A percentile compares a stretch with the other conserved stretches of the same genome.
Conservation (phyloP, 2,329 filamentous ascomycete species). For the Chlorencoelia australis region DNA sequence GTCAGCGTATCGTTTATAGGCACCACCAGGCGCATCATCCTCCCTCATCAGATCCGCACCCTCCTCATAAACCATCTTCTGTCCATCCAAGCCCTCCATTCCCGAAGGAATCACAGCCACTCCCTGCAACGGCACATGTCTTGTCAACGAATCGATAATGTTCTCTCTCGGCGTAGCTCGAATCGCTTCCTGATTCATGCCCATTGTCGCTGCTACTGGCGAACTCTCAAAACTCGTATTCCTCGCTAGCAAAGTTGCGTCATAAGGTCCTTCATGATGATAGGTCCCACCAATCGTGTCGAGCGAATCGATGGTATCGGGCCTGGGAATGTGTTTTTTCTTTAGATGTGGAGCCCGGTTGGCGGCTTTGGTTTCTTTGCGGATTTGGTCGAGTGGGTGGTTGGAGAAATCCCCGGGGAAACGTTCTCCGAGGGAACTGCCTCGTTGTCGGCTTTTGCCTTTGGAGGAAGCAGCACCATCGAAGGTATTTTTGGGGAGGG, state of each 20-base stretch:
- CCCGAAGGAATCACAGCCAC: conserved; percentile 70
- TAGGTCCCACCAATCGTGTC: conserved; percentile 60
- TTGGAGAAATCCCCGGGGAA: conserved; percentile 55
- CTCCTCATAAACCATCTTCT: conserved; percentile 69
- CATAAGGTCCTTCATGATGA: conserved; percentile 86
- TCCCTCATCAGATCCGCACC: conserved; percentile 81
- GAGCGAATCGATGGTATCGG: conserved; percentile 73
- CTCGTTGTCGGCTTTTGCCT: conserved; percentile 29
- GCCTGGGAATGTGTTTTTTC: conserved; percentile 53
- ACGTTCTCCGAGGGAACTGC: conserved; percentile 45
- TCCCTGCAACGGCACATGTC: conserved; percentile 72
- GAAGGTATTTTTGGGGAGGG: conserved; percentile 10
- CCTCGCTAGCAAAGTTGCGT: conserved; percentile 65
- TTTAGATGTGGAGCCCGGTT: conserved; percentile 55
- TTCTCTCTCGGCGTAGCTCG: conserved; percentile 72
- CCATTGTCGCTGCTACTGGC: conserved; percentile 66
- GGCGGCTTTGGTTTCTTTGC: conserved; percentile 52
- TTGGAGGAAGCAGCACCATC: conserved; percentile 16
- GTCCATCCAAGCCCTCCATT: conserved; percentile 54
- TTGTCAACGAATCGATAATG: conserved; percentile 60
- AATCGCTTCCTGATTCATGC: conserved; percentile 66
- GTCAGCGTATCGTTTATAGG: conserved; percentile 67
- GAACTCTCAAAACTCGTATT: conserved; percentile 55
- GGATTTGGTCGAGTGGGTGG: conserved; percentile 57
- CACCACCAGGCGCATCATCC: conserved; percentile 53